Evolutionary conservation across 169 alveolate genomes (phyloP).

Genomic region (Perkinsus chesapeaki): DNA sequence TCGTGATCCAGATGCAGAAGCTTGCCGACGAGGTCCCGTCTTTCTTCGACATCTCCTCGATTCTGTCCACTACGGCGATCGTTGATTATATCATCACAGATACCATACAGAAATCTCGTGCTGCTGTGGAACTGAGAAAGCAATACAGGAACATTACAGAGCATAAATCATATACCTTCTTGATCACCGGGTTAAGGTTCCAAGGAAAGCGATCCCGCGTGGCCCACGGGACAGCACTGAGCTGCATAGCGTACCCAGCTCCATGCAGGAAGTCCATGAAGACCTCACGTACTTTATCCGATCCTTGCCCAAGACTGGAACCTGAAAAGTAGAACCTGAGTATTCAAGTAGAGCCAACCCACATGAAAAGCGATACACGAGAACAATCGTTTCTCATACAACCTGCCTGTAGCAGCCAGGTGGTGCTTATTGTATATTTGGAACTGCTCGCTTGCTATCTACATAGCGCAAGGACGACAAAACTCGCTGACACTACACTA

Average conservation of each 20-base stretch:
- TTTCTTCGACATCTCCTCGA: background rate
- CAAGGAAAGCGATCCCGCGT: background rate
- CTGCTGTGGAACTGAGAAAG: background rate
- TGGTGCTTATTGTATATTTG: no score
- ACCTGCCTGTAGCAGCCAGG: no score
- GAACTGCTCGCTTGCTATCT: no score
- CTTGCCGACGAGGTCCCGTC: background rate
- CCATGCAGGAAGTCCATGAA: background rate
- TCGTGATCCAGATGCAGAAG: background rate
- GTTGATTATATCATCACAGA: background rate
- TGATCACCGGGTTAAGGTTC: background rate
- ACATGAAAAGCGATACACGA: no score
- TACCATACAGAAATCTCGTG: background rate
- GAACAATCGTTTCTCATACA: no score
- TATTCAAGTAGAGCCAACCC: no score
- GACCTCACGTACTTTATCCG: background rate
- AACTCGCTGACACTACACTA: background rate
- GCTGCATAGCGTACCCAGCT: background rate
- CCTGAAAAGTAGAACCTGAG: background rate
- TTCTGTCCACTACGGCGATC: background rate
- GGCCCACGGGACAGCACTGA: background rate
- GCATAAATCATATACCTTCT: background rate
- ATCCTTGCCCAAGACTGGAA: background rate
- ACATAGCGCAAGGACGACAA: no score
- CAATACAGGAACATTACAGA: background rate